Evolutionary conservation across 2,329 filamentous ascomycete genomes (phyloP), one percentile per base, ranked within the genome.

Genomic region (Alternaria arborescens): DNA sequence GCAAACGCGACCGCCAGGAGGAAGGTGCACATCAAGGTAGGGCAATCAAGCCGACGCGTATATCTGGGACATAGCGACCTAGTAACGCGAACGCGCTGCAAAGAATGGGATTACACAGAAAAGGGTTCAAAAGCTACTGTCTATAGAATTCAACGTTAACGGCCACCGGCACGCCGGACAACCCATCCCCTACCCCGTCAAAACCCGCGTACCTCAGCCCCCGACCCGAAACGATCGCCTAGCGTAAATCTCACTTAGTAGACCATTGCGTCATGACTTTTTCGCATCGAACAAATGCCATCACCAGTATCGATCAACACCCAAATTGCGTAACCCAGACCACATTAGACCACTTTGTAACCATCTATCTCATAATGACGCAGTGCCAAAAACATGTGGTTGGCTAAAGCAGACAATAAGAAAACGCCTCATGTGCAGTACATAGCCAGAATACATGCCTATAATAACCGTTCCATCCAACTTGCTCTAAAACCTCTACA

Each of bases 221-320:
- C 34, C 43, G 46, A 50, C 46, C 20, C 46, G 46, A 50, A 36
- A 30, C 43, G 60, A 60, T 63, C 47, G 53, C 58, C 58, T 62
- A 28, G 55, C 55, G 32, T 26, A 22, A 24, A 52, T 57, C 47
- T 42, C 47, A 60, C 28, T 34, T 34, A 16, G 46, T 52, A 60
- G 50, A 55, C 47, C 50, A 72, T 71, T 58, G 60, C 71, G 71
- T 73, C 71, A 73, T 72, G 68, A 72, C 70, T 72, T 62, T 60
- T 53, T 41, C 51, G 32, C 51, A 60, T 53, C 63, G 60, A 66
- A 64, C 52, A 47, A 47, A 60, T 36, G 48, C 48, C 50, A 54
- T 22, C 34, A 18, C 34, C 18, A 41, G 41, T 24, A 41, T 54
- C 57, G 57, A 59, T 55, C 20, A 34, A 47, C 26, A 42, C 5